Conservation (phyloP, 306 rosid genomes). For the Echinosophora koreensis region DNA sequence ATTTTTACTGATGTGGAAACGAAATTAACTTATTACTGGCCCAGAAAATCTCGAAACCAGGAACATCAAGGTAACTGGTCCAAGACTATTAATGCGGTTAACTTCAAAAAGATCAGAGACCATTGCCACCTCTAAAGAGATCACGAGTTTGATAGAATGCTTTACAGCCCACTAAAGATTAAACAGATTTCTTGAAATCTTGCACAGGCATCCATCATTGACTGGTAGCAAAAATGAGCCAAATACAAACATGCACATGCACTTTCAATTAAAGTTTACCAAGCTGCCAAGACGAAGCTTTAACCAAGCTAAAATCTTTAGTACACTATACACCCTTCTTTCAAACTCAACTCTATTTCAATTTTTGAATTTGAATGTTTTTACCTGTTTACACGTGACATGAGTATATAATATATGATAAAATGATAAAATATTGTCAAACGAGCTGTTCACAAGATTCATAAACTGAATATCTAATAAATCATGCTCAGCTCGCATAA, state of each 20-base stretch:
- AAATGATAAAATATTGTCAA: neutral
- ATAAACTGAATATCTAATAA: neutral
- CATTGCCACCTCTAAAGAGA: neutral
- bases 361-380: neutral
- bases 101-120: slow-evolving; percentile 6
- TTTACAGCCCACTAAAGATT: neutral
- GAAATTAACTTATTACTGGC: neutral
- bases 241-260: neutral
- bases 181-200: slow-evolving; percentile 15
- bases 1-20: neutral
- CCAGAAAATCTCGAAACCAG: neutral
- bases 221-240: neutral
- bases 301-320: neutral
- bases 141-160: neutral
- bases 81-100: neutral
- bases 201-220: neutral
- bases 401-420: neutral
- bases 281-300: neutral
- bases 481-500: neutral
- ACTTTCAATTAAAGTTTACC: neutral
- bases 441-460: neutral
- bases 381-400: neutral
- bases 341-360: neutral
- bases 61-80: neutral
- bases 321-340: neutral